phyloP scores from a whole-genome alignment of 2,329 filamentous ascomycete species.

The Sporothrix luriei region DNA sequence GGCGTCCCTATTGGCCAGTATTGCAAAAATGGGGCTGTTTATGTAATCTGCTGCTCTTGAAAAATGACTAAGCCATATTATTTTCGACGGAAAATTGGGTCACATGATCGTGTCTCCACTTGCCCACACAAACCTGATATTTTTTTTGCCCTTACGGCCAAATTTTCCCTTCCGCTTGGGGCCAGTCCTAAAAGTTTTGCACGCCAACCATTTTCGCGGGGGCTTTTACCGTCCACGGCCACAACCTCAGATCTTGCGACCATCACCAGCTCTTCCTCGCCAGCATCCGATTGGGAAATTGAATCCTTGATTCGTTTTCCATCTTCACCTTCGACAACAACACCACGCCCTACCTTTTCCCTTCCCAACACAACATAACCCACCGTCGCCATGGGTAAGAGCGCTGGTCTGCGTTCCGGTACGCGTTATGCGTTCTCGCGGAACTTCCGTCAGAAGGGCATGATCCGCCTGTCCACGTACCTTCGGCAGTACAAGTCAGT shows the following conservation, averaged over 20 bases:
- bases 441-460: constrained; percentile 92
- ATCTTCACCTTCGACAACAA: constrained; percentile 7
- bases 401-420: constrained; percentile 82
- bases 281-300: constrained; percentile 22
- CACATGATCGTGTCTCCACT: constrained; percentile 30
- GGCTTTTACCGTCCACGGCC: constrained; percentile 28
- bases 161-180: constrained; percentile 30
- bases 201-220: constrained; percentile 32
- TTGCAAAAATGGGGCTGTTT: background rate
- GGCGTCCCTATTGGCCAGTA: constrained; percentile 2
- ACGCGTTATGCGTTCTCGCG: constrained; percentile 94
- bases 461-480: constrained; percentile 93
- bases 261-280: constrained; percentile 28
- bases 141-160: constrained; percentile 29
- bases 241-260: constrained; percentile 24
- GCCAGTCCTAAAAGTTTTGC: constrained; percentile 34
- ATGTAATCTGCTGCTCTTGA: constrained; percentile 25
- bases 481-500: constrained; percentile 85
- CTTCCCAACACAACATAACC: constrained; percentile 35
- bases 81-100: background rate
- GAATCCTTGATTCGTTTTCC: constrained; percentile 24
- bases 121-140: constrained; percentile 33
- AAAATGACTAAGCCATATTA: constrained; percentile 2
- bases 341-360: background rate
- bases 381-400: constrained; percentile 71